phyloP scores from a whole-genome alignment of 768 basidiomycete species.

The Trametes maxima region DNA sequence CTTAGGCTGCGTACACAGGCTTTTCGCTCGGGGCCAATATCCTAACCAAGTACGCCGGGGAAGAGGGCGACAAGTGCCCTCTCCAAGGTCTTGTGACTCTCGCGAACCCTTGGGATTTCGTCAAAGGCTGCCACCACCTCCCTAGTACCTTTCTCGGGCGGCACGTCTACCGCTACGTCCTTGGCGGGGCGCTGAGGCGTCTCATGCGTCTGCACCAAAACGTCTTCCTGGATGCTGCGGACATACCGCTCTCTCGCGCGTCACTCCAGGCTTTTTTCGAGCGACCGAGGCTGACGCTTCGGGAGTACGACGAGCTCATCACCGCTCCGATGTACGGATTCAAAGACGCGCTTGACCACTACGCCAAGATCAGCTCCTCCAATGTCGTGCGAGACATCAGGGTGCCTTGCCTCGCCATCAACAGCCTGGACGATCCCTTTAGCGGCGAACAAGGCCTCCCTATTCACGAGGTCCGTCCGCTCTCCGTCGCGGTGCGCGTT shows the following conservation, averaged over 20 bases:
- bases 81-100: slow-evolving; percentile 24
- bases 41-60: slow-evolving; percentile 28
- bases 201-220: slow-evolving; percentile 22
- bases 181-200: slow-evolving; percentile 25
- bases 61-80: slow-evolving; percentile 29
- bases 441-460: slow-evolving; percentile 17
- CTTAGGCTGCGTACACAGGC: slow-evolving; percentile 11
- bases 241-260: slow-evolving; percentile 5
- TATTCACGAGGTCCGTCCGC: slow-evolving; percentile 11
- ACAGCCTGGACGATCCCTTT: slow-evolving; percentile 29
- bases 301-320: slow-evolving; percentile 21
- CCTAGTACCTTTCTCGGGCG: slow-evolving; percentile 17
- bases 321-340: slow-evolving; percentile 25
- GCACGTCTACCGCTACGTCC: slow-evolving; percentile 25
- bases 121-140: slow-evolving; percentile 15
- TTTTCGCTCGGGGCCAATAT: slow-evolving; percentile 31
- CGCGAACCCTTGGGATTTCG: slow-evolving; percentile 31
- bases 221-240: slow-evolving; percentile 15
- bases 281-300: slow-evolving; percentile 14
- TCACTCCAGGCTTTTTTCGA: slow-evolving; percentile 13
- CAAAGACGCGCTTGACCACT: slow-evolving; percentile 23
- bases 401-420: slow-evolving; percentile 26
- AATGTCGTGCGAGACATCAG: slow-evolving; percentile 15
- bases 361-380: slow-evolving; percentile 21
- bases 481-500: slow-evolving; percentile 16